These are phyloP conservation scores for Extremus antarcticus DNA, from an alignment of 495 filamentous ascomycete species.

Conservation along the genomic window DNA sequence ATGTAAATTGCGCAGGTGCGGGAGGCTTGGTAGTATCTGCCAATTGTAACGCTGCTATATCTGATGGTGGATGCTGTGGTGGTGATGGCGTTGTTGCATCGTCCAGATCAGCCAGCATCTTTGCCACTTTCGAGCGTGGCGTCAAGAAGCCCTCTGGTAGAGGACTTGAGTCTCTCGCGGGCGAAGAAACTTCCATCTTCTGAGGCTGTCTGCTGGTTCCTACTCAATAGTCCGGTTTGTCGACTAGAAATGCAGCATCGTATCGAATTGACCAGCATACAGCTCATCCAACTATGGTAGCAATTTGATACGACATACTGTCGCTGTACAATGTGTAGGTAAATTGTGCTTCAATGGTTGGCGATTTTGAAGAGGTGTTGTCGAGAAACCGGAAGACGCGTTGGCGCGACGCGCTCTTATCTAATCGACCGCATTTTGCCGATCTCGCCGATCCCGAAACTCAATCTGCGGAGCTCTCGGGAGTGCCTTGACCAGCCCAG, in stretches of 20 bases:
- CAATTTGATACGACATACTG: too few relatives aligned
- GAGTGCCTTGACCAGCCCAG: too few relatives aligned
- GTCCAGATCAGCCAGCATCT: conserved; percentile 17
- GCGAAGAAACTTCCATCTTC: neutral
- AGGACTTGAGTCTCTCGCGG: neutral
- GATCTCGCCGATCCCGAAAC: too few relatives aligned
- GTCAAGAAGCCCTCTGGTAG: conserved; percentile 2
- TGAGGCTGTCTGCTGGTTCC: too few relatives aligned
- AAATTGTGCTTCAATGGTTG: too few relatives aligned
- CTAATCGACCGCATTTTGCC: neutral
- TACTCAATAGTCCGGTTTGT: too few relatives aligned
- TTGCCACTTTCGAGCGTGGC: conserved; percentile 19
- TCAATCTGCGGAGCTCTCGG: neutral
- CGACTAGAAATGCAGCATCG: too few relatives aligned
- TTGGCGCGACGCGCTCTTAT: neutral
- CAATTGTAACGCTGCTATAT: neutral
- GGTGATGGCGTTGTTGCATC: conserved; percentile 15
- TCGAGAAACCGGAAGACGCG: too few relatives aligned
- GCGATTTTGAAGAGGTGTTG: too few relatives aligned
- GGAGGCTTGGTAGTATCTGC: neutral
- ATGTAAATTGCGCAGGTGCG: neutral
- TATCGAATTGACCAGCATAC: too few relatives aligned
- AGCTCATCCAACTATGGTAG: too few relatives aligned
- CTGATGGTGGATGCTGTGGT: neutral
- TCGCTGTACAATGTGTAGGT: too few relatives aligned